Conservation (phyloP, 768 basidiomycete species). For the Cystoderma amianthinum region DNA sequence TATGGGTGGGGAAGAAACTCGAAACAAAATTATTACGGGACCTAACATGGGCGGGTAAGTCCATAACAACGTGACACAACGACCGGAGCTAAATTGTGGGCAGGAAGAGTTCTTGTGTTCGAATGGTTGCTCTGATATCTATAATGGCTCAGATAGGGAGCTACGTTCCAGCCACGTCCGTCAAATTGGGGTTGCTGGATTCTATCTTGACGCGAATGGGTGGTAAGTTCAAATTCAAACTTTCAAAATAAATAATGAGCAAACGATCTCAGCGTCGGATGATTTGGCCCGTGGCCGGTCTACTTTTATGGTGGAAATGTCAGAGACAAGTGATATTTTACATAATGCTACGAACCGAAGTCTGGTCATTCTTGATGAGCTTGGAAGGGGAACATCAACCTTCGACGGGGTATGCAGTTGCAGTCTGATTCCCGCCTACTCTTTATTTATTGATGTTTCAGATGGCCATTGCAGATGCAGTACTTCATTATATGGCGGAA, state of each 20-base stretch:
- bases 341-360: constrained; percentile 66
- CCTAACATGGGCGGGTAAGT: constrained; percentile 77
- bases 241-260: neutral
- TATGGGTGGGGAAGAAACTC: constrained; percentile 47
- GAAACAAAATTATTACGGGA: constrained; percentile 73
- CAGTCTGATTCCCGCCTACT: neutral
- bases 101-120: constrained; percentile 79
- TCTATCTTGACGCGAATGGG: constrained; percentile 88
- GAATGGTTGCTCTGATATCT: constrained; percentile 71
- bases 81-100: neutral
- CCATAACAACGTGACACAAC: neutral
- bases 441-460: constrained; percentile 16
- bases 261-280: constrained; percentile 75
- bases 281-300: constrained; percentile 83
- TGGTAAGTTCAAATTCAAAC: constrained; percentile 32
- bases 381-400: constrained; percentile 88
- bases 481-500: constrained; percentile 64
- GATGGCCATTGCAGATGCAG: constrained; percentile 86
- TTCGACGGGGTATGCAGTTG: constrained; percentile 66
- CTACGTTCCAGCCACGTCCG: constrained; percentile 78
- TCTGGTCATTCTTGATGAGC: constrained; percentile 85
- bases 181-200: constrained; percentile 76
- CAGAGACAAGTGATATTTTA: constrained; percentile 88
- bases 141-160: constrained; percentile 91
- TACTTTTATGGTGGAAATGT: constrained; percentile 97